A percentile compares a stretch with the other conserved stretches of the same genome.
These are phyloP conservation scores for Xylaria longipes DNA, from an alignment of 495 filamentous ascomycete genomes.

Conservation along the genomic window DNA sequence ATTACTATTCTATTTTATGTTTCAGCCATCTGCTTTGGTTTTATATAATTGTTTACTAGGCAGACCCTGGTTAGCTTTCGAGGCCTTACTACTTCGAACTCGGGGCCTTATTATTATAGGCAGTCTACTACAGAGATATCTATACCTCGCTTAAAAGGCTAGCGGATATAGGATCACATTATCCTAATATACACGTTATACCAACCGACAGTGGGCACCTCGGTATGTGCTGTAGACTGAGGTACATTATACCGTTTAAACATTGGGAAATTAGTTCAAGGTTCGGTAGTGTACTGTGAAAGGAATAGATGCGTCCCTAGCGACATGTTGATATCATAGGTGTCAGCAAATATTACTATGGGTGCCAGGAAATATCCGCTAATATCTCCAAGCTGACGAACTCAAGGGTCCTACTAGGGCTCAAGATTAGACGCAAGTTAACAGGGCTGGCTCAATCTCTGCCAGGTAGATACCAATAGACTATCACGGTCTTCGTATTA, in stretches of 20 bases:
- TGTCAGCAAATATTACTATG: slow-evolving; percentile 3
- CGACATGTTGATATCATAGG: no score
- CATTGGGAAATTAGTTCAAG: no score
- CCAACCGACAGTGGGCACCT: neutral
- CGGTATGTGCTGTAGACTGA: neutral
- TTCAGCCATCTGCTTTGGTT: neutral
- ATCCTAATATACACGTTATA: neutral
- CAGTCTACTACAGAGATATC: neutral
- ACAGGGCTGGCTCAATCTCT: neutral
- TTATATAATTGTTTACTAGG: neutral
- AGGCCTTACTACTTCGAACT: no score
- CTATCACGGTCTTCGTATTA: neutral
- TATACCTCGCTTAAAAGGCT: neutral
- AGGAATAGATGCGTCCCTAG: no score
- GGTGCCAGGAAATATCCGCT: neutral
- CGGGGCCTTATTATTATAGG: neutral
- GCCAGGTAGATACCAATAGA: slow-evolving; percentile 1
- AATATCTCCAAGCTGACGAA: neutral
- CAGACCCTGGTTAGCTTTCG: neutral
- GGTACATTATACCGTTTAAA: neutral
- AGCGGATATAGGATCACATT: neutral
- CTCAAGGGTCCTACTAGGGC: neutral
- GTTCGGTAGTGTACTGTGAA: no score
- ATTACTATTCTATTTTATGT: neutral
- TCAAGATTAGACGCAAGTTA: neutral